Base-by-base conservation (phyloP, 2,329 filamentous ascomycete species). In the Fusarium acutatum region DNA sequence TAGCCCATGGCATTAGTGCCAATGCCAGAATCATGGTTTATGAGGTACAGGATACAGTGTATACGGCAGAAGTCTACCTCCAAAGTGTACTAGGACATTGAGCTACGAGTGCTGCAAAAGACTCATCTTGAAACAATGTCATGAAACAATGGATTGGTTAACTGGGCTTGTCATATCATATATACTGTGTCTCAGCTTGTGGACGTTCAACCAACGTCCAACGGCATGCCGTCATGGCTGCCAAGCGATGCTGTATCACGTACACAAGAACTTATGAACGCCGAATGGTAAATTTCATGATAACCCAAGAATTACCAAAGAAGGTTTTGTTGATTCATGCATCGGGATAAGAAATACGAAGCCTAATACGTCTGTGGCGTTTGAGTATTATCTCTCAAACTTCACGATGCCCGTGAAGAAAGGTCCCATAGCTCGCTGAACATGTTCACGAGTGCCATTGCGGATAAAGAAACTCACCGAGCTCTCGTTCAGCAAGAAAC, bases 121-220 rank as follows among this genome's bases (percentile, higher is more conserved):
- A 8, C 22, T 5, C 22, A 17, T n/a, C 20, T 12, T 13, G 10
- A 13, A 4, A 10, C 20, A 9, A n/a, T n/a, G 0, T 13, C 9
- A 17, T 11, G 7, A 2, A 22, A 15, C 9, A 28, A 22, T 15
- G 3, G 0, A 22, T 20, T 22, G 13, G 22, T 15, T 6, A 10
- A 20, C 6, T 28, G 26, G 13, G 15, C 10, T 22, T 9, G 4
- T 22, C 12, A 47, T 22, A 22, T 30, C 26, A n/a, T 30, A 15
- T 12, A 30, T 30, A 17, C 10, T 47, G 7, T 17, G 14, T n/a
- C 20, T 30, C 11, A n/a, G 20, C 28, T 30, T 7, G 6, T 30
- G 20, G 12, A 22, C 7, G 9, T 22, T 30, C 26, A 30, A 17
- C 44, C 14, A 2, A 50, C 8, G 11, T 34, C 28, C 22, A 24